Base-by-base conservation (phyloP, 306 rosid species). In the Castanea mollissima region DNA sequence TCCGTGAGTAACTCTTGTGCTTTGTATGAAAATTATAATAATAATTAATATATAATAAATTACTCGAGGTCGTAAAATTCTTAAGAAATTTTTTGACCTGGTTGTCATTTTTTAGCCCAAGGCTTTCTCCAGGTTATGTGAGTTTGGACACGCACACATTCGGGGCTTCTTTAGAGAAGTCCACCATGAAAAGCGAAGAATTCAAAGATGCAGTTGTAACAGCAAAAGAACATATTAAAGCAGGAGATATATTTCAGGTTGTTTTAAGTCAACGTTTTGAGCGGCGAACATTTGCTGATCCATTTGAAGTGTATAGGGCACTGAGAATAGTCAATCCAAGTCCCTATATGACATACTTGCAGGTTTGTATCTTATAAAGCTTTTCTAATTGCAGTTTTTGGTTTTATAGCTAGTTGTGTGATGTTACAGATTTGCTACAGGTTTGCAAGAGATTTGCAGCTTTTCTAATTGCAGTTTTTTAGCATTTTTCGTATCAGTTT, bases 241-340 rank as follows among this genome's bases (percentile, higher is more conserved):
- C 92, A 4, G 98, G 98, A 75, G 87, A 93, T 60, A 93, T 93
- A 65, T 93, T 93, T 74, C 98, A 93, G 87, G 85, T 93, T 46
- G 97, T 93, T 16, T 77, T 91, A 25, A 91, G 97, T 78, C 98
- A 91, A 81, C 91, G 97, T 84, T 93, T 93, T 51, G 98, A 93
- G 70, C 82, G 90, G 38, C 83, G 97, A 78, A 93, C 97, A 5
- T 93, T 90, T 80, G 95, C 98, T 4, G 89, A 91, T 55, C 98
- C 97, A 1, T 93, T 89, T 73, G 98, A 91, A 85, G 80, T 93
- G 55, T 93, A 89, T 54, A 86, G 97, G 87, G 95, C 98, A 21
- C 25, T 93, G 85, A 85, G 98, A 87, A 74, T 91, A 59, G 97
- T 93, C 64, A 93, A 93, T 81, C 98, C 98, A n/a, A 93, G 97